Base-by-base conservation (phyloP, 140 eudicot species). In the Oenanthe javanica region DNA sequence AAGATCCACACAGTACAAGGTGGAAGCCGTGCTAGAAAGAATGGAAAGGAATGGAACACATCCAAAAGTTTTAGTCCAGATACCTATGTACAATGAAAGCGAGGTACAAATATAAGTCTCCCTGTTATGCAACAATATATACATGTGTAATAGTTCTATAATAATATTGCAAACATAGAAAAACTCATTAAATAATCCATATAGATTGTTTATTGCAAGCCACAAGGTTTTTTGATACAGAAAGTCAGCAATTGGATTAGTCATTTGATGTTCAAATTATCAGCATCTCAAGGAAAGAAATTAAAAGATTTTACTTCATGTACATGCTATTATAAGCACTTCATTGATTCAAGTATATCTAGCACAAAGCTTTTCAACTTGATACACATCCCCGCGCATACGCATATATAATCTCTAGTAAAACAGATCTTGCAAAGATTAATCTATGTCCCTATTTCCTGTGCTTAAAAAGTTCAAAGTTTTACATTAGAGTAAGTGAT, bases 71-170 rank as follows among this genome's bases (percentile, higher is more conserved):
- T 78, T 93, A 83, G 85, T 91, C 71, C 98, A 93, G 66, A 85
- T 93, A 71, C 98, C 98, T 42, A 93, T 93, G 98, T 93, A 48
- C 71, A 93, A 93, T 19, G 98, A 93, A 79, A 89, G 86, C 80
- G 98, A 93, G 98, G 98, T 93, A 90, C 38, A 49, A 64, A 50
- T 9, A 14, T 72, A 45, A 45, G 36, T 21, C 21, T 75, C 0
- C 46, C 75, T 54, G 23, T 63, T 43, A n/a, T 25, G 45, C 15
- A 23, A 31, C 46, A 15, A 52, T 61, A 50, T 3, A 15, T 61
- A 73, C 9, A 10, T 69, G 31, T 72, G 4, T 7, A 1, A 25
- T 2, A 16, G 15, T 42, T n/a, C 49, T 15, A n/a, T 4, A 21
- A 72, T 7, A 72, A 18, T 42, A 72, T 7, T 42, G 36, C 25